Evolutionary conservation across 1,284 basidiomycete species (phyloP), one percentile per base, ranked within the genome.

Genomic region (Pseudozyma pruni): DNA sequence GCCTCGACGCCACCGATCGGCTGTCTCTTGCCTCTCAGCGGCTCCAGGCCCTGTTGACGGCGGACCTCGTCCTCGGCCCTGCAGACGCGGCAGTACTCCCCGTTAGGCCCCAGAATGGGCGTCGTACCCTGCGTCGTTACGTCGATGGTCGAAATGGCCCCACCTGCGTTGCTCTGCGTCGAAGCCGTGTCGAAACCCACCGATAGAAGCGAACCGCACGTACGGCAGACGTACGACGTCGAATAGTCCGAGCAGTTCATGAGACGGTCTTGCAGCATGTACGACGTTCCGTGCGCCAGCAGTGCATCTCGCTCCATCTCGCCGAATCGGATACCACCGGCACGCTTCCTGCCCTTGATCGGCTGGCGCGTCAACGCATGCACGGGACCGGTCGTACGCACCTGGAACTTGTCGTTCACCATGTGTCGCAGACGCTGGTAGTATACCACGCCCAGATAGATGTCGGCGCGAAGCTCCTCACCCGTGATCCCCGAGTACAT

Each of bases 201-300:
- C 20, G 94, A 94, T 74, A 98, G 93, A 60, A 99, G 87, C 74
- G 91, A 93, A 13, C 96, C 96, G 80, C 96, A 99, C 4, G 90
- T 91, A 51, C 96, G 88, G 84, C 96, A 99, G 13, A 98, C 93
- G 93, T 94, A 98, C 3, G 94, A 91, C 0, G 94, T 98, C 32
- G 94, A 96, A 84, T 98, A 98, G 84, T 99, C 96, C 37, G 95
- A 98, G 83, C 96, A 99, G 85, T 98, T 98, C 95, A 99, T 98
- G 81, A 99, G 85, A 52, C 96, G 88, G 83, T 99, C 96, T 86
- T 98, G 95, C 22, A 99, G 87, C 41, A 98, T 87, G 89, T 96
- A 98, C 7, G 93, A 93, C 6, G 96, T 97, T 38, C 96, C 96
- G 84, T 99, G 96, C 4, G 96, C 96, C 75, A 99, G 92, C 48